Base-by-base conservation (phyloP, 371 early-diverging fungal genomes). In the Mortierella polycephala region DNA sequence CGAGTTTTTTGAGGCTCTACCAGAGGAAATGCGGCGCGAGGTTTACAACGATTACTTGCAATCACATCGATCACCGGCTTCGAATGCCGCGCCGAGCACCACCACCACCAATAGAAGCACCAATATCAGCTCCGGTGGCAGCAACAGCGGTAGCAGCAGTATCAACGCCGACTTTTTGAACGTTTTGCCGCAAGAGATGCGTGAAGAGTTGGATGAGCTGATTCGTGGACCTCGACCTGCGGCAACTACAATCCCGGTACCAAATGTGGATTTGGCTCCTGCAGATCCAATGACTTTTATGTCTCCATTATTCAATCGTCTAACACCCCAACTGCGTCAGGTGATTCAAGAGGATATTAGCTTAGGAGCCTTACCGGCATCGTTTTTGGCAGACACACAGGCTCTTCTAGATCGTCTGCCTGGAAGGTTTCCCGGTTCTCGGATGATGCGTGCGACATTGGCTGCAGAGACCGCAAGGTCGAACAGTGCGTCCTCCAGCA, bases 1-100 rank as follows among this genome's bases (percentile, higher is more conserved):
- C 1, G 94, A 93, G 64, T 99, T 99, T 81, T 83, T 99, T 65
- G 93, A 95, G 75, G 99, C 99, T 1, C 83, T 99, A 50, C 99
- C 99, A 0, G 97, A 97, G 41, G 98, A 98, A 56, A 75, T 99
- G 79, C 92, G 97, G 40, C 89, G 88, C 68, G 99, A 99, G 80
- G 98, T 98, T 8, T 83, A 98, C 37, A 91, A 89, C 67, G 93
- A 96, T 69, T 89, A 95, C 60, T 77, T 92, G 13, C 83, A 85
- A 10, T 87, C 91, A 66, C 84, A 83, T 62, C 83, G 83, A 37
- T 56, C 83, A n/a, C 66, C 70, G 4, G 62, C 83, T 18, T 30
- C 84, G 16, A 47, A 12, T 47, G 47, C 47, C n/a, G 12, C 51
- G 16, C 9, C 51, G 20, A 18, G 51, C 51, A 18, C 51, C 20